Conservation (phyloP, 306 rosid genomes). For the Fragaria nilgerrensis region DNA sequence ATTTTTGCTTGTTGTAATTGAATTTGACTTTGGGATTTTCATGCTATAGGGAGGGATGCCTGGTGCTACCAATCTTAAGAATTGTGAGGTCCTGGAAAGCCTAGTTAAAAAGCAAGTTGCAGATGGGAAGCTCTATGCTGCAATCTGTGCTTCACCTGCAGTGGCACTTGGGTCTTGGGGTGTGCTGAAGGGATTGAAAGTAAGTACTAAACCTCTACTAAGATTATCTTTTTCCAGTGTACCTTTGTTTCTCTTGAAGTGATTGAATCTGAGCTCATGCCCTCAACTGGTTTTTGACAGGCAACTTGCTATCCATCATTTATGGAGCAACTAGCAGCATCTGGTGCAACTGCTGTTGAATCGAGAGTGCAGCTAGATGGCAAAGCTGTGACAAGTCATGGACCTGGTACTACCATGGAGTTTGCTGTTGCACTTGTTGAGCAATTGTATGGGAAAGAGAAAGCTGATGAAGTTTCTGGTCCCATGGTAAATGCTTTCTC, state of each 20-base stretch:
- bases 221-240: background rate
- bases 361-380: slow-evolving; percentile 88
- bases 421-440: slow-evolving; percentile 68
- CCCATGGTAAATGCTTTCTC: slow-evolving; percentile 63
- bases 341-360: slow-evolving; percentile 64
- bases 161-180: slow-evolving; percentile 90
- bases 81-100: slow-evolving; percentile 44
- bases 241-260: background rate
- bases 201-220: slow-evolving; percentile 25
- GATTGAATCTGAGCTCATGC: slow-evolving; percentile 7
- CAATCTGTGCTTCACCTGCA: slow-evolving; percentile 93
- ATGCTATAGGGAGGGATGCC: slow-evolving; percentile 79
- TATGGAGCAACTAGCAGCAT: slow-evolving; percentile 71
- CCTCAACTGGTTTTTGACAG: slow-evolving; percentile 41
- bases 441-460: slow-evolving; percentile 80
- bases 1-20: background rate
- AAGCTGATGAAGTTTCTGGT: slow-evolving; percentile 78
- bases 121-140: slow-evolving; percentile 74
- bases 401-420: slow-evolving; percentile 93
- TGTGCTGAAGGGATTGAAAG: slow-evolving; percentile 80
- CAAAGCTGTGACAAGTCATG: slow-evolving; percentile 79
- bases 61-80: slow-evolving; percentile 63
- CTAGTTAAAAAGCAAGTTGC: slow-evolving; percentile 69
- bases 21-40: slow-evolving; percentile 11
- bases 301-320: slow-evolving; percentile 81